Conservation (phyloP, 371 early-diverging fungal genomes). For the Cladochytrium tenue region DNA sequence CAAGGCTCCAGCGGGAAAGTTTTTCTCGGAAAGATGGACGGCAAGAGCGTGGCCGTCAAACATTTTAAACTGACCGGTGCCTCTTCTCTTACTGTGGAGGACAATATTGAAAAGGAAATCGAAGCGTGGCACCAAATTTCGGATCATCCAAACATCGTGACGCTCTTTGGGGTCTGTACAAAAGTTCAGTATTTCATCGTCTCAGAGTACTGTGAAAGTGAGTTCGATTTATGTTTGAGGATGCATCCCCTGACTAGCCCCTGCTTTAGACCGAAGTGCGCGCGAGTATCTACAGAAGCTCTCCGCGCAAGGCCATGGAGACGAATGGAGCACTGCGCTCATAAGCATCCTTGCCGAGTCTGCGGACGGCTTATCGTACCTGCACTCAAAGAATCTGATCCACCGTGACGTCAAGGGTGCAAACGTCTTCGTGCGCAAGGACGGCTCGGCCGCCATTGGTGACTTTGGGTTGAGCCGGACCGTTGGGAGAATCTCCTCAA, state of each 20-base stretch:
- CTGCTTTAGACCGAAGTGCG: background rate
- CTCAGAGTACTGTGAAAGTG: background rate
- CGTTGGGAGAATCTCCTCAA: background rate
- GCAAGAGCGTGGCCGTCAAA: background rate
- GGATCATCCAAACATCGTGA: background rate
- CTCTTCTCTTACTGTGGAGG: background rate
- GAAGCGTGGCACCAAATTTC: background rate
- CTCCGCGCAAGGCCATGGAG: background rate
- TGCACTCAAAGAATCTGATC: constrained; percentile 87
- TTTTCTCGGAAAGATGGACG: background rate
- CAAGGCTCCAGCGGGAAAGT: background rate
- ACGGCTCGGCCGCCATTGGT: constrained; percentile 90
- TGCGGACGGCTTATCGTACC: constrained; percentile 80
- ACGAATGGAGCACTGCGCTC: background rate
- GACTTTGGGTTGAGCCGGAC: constrained; percentile 68
- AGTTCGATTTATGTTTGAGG: background rate
- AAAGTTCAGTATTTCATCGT: background rate
- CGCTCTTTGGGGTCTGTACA: background rate
- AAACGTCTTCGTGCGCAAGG: constrained; percentile 79
- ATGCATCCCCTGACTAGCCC: background rate
- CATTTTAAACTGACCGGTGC: background rate
- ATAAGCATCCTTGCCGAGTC: constrained; percentile 39
- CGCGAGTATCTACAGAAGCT: background rate
- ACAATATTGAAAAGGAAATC: constrained; percentile 1
- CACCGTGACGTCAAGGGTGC: constrained; percentile 96